These are phyloP conservation scores for Annulohypoxylon stygium DNA, from an alignment of 495 filamentous ascomycete genomes.

Conservation along the genomic window DNA sequence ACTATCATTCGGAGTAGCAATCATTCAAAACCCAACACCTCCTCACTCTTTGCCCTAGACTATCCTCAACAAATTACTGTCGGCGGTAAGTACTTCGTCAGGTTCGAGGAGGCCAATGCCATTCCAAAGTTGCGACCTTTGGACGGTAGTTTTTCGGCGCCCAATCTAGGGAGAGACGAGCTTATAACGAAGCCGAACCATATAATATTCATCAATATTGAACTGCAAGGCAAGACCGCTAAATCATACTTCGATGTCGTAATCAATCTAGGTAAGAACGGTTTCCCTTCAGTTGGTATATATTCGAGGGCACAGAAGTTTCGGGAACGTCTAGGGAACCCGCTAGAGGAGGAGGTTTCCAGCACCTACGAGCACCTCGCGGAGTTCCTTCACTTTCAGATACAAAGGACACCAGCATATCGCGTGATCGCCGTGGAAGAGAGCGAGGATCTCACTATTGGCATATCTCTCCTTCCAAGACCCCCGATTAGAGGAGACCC, in stretches of 20 bases:
- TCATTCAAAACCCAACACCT: neutral
- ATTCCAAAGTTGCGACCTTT: neutral
- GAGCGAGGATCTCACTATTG: neutral
- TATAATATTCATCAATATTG: neutral
- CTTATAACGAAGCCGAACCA: neutral
- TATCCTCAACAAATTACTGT: neutral
- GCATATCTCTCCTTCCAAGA: neutral
- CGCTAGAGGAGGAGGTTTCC: neutral
- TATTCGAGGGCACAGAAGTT: neutral
- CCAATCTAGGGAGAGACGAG: neutral
- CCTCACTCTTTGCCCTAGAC: neutral
- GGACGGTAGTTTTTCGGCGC: neutral
- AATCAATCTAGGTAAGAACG: neutral
- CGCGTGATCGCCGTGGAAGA: neutral
- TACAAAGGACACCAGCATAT: neutral
- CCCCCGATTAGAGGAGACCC: neutral
- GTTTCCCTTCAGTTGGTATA: neutral
- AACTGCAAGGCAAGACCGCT: neutral
- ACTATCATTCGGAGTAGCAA: neutral
- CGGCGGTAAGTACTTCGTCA: neutral
- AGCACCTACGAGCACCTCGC: neutral
- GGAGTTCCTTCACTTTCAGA: neutral
- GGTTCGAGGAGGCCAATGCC: neutral
- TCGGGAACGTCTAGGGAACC: neutral
- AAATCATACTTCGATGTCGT: neutral